Percentiles rank a stretch among this genome's conserved stretches.
Conservation (phyloP, 2,329 filamentous ascomycete genomes). For the Botrytis paeoniae region DNA sequence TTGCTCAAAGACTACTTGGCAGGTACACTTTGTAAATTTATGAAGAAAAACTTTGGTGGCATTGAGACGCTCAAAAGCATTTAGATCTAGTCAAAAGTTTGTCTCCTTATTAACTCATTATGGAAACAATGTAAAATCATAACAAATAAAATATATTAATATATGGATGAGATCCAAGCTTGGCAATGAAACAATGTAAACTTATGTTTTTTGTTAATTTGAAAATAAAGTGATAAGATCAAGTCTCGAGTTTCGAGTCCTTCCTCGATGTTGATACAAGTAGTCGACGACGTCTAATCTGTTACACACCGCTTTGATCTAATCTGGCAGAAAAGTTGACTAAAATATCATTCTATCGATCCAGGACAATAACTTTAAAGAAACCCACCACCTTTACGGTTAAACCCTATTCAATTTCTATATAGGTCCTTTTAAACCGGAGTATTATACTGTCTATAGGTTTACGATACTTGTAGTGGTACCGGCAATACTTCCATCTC, state of each 20-base stretch:
- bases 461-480: background rate
- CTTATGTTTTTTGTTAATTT: background rate
- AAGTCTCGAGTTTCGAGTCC: background rate
- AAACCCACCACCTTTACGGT: background rate
- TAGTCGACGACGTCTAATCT: background rate
- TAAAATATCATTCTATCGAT: slow-evolving; percentile 5
- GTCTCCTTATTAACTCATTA: background rate
- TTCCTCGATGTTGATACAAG: background rate
- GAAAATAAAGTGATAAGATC: slow-evolving; percentile 2
- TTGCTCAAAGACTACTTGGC: too few relatives aligned
- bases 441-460: background rate
- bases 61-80: background rate
- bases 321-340: slow-evolving; percentile 10
- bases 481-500: background rate
- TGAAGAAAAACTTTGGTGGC: background rate
- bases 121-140: background rate
- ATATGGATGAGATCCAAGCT: background rate
- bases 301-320: background rate
- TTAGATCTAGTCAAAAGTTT: background rate
- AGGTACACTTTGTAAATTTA: background rate
- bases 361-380: background rate
- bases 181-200: background rate
- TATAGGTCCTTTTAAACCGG: background rate
- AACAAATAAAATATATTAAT: background rate
- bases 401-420: background rate